These are phyloP conservation scores for Lentinula guzmanii DNA, from an alignment of 768 basidiomycete genomes.

Conservation along the genomic window DNA sequence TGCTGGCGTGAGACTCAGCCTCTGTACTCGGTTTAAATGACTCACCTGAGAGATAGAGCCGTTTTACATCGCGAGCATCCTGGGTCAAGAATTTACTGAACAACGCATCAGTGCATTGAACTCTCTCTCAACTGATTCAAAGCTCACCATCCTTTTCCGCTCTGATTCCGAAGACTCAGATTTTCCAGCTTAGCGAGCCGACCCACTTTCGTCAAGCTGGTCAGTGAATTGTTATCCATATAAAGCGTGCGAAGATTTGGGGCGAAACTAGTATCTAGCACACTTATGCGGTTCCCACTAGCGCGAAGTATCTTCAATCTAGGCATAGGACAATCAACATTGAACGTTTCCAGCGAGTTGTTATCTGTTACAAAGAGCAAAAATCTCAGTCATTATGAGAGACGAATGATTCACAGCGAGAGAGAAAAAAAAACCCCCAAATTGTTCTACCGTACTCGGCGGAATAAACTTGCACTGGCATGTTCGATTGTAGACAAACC, in stretches of 20 bases:
- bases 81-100: constrained; percentile 44
- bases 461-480: neutral
- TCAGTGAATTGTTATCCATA: constrained; percentile 77
- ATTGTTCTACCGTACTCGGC: neutral
- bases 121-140: constrained; percentile 14
- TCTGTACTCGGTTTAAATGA: constrained; percentile 12
- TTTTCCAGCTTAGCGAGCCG: constrained; percentile 76
- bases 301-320: constrained; percentile 79
- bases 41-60: constrained; percentile 91
- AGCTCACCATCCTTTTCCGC: constrained; percentile 65
- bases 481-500: constrained; percentile 6
- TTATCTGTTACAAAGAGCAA: constrained; percentile 45
- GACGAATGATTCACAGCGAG: neutral
- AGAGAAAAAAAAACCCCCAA: too few species aligned
- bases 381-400: neutral
- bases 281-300: constrained; percentile 72
- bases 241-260: constrained; percentile 84
- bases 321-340: constrained; percentile 48
- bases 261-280: constrained; percentile 58
- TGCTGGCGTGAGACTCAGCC: constrained; percentile 11
- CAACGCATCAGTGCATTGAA: constrained; percentile 2
- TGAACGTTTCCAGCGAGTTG: constrained; percentile 58
- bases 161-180: constrained; percentile 87
- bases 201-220: constrained; percentile 43
- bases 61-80: constrained; percentile 87